Percentiles rank a stretch among this genome's conserved stretches.
These are phyloP conservation scores for Globisporangium perplexum DNA, from an alignment of 352 stramenopile genomes.

Conservation along the genomic window DNA sequence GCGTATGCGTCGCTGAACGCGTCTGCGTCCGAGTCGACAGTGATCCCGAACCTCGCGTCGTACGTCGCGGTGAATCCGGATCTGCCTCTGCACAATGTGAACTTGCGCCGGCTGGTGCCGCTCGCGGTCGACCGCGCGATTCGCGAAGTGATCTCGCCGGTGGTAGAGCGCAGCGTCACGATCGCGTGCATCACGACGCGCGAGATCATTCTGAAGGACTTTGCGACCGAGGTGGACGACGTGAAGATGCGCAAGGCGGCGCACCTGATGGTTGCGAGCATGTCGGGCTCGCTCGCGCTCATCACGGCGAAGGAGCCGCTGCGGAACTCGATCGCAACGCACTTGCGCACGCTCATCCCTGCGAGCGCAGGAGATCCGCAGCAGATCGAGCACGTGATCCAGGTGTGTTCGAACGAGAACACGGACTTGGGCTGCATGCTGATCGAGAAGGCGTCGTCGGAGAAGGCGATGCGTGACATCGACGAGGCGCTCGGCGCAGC, in stretches of 20 bases:
- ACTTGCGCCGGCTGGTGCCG: constrained; percentile 94
- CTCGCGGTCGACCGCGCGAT: constrained; percentile 97
- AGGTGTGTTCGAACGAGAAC: constrained; percentile 97
- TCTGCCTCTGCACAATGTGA: constrained; percentile 91
- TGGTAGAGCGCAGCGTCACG: constrained; percentile 97
- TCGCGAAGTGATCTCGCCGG: constrained; percentile 97
- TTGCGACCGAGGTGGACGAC: constrained; percentile 94
- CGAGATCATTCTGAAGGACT: constrained; percentile 99
- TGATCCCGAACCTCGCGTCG: constrained; percentile 97
- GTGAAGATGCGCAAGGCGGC: constrained; percentile 97
- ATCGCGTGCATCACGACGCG: constrained; percentile 98
- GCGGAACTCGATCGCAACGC: constrained; percentile 95
- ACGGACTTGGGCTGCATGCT: constrained; percentile 98
- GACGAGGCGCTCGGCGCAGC: constrained; percentile 91
- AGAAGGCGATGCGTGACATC: constrained; percentile 98
- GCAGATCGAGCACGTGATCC: constrained; percentile 96
- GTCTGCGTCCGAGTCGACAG: constrained; percentile 87
- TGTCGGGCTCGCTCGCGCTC: constrained; percentile 96
- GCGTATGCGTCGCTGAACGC: constrained; percentile 26
- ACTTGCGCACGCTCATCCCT: constrained; percentile 92
- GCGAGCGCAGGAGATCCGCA: constrained; percentile 80
- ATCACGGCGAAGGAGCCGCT: constrained; percentile 98
- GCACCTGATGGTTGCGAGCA: constrained; percentile 97
- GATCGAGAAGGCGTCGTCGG: constrained; percentile 99
- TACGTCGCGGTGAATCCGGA: constrained; percentile 98